These are phyloP conservation scores for Drechslerella dactyloides DNA, from an alignment of 2,329 filamentous ascomycete species.

Conservation along the genomic window DNA sequence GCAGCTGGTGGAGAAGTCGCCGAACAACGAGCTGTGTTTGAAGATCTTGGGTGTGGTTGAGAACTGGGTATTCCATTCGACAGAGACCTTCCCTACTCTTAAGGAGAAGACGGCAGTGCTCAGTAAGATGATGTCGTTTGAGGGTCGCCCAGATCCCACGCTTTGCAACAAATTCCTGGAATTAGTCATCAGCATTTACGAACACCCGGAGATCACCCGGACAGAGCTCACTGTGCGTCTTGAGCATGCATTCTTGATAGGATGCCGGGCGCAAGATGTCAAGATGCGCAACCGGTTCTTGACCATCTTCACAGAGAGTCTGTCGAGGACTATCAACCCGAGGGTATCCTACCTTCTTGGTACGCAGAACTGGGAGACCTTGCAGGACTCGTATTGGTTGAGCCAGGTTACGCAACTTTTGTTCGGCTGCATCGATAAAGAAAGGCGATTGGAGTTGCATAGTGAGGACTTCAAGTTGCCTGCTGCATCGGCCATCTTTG, in stretches of 20 bases:
- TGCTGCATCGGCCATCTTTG: slow-evolving; percentile 74
- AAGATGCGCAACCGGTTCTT: slow-evolving; percentile 98
- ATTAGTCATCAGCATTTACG: slow-evolving; percentile 96
- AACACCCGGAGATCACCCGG: slow-evolving; percentile 91
- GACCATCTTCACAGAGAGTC: slow-evolving; percentile 90
- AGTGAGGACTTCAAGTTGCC: slow-evolving; percentile 81
- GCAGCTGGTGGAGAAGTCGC: slow-evolving; percentile 91
- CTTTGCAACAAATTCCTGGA: slow-evolving; percentile 93
- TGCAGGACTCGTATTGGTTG: slow-evolving; percentile 95
- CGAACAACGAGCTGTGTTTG: slow-evolving; percentile 82
- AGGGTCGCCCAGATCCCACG: slow-evolving; percentile 79
- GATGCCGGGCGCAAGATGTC: slow-evolving; percentile 88
- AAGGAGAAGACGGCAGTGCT: slow-evolving; percentile 99
- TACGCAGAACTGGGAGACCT: slow-evolving; percentile 94
- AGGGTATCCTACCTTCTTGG: slow-evolving; percentile 81
- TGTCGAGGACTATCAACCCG: slow-evolving; percentile 88
- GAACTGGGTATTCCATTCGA: slow-evolving; percentile 92
- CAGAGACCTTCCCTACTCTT: slow-evolving; percentile 92
- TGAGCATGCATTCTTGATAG: slow-evolving; percentile 97
- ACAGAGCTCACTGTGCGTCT: slow-evolving; percentile 96
- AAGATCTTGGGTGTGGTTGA: slow-evolving; percentile 95
- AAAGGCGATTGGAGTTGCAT: slow-evolving; percentile 77
- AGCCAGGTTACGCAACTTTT: slow-evolving; percentile 92
- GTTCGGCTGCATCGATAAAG: slow-evolving; percentile 87
- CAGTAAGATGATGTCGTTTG: slow-evolving; percentile 98